Evolutionary conservation across 495 filamentous ascomycete genomes (phyloP).

Genomic region (Tuber magnatum): DNA sequence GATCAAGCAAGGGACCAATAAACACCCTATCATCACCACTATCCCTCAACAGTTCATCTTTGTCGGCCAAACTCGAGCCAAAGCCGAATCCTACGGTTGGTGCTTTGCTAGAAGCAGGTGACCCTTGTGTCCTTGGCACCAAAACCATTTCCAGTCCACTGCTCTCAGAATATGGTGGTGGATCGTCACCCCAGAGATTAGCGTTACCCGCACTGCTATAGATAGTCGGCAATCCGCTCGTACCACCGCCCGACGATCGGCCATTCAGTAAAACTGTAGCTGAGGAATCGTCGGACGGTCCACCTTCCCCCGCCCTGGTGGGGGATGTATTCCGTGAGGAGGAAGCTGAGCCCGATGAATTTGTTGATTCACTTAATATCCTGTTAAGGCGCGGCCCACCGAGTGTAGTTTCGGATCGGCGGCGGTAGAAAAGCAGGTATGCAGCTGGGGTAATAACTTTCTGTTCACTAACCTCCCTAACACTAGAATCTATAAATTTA

Average conservation of each 20-base stretch:
- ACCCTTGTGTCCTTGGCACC: not conserved
- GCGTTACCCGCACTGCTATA: conserved; percentile 23
- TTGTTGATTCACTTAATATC: conserved; percentile 13
- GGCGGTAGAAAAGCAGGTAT: conserved; percentile 93
- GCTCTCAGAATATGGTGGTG: not conserved
- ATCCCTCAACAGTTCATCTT: not conserved
- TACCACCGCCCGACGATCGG: conserved; percentile 33
- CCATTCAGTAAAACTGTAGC: conserved; percentile 25
- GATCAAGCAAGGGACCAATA: not conserved
- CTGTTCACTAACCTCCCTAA: conserved; percentile 50
- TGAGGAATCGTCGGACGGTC: conserved; percentile 30
- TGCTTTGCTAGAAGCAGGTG: not conserved
- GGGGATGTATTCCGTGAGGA: conserved; percentile 28
- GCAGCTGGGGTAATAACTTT: conserved; percentile 61
- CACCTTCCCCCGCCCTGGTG: conserved; percentile 34
- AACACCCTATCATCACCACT: not conserved
- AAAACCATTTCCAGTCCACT: not conserved
- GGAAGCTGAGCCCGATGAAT: conserved; percentile 19
- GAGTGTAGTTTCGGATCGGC: conserved; percentile 64
- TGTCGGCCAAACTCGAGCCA: not conserved
- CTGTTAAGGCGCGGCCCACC: conserved; percentile 64
- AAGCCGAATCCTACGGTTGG: not conserved
- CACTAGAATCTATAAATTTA: conserved; percentile 58
- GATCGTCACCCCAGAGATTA: conserved; percentile 18
- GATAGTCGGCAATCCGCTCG: conserved; percentile 25